Conservation (phyloP, 208 protist genomes). For the Leishmania lainsoni region DNA sequence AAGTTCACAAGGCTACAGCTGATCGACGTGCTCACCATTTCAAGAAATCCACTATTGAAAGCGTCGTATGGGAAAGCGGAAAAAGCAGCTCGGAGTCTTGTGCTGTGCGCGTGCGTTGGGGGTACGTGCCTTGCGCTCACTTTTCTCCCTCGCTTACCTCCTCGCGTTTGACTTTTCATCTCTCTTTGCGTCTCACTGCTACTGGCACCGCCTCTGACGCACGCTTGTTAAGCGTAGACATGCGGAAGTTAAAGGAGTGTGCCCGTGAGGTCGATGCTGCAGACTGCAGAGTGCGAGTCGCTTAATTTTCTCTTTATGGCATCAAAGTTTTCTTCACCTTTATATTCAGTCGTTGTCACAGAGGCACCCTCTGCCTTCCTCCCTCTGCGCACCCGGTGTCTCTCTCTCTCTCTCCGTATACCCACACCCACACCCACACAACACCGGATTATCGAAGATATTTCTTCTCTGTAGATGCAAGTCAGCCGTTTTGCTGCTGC, state of each 20-base stretch:
- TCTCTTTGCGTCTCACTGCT: not conserved
- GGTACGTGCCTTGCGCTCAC: not conserved
- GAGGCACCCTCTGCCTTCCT: not conserved
- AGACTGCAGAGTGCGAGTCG: not conserved
- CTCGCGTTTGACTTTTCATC: not conserved
- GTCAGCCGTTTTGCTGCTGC: not conserved
- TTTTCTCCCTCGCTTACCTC: not conserved
- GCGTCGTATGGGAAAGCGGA: not conserved
- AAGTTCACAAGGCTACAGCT: not conserved
- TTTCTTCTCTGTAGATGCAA: not conserved
- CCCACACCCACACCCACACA: not conserved
- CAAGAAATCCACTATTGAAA: not conserved
- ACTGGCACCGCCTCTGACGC: not conserved
- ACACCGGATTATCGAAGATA: not conserved
- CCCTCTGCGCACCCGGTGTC: not conserved
- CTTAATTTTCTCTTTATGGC: not conserved
- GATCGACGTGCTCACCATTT: not conserved
- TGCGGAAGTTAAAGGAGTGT: too few species aligned
- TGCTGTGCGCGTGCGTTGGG: not conserved
- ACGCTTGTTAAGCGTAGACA: not conserved
- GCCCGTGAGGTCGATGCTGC: not conserved
- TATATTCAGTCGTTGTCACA: not conserved
- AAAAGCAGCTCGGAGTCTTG: not conserved
- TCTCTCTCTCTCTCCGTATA: not conserved
- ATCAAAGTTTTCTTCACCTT: too few species aligned